Evolutionary conservation across 2,329 filamentous ascomycete genomes (phyloP).

Genomic region (Diaporthe batatas): DNA sequence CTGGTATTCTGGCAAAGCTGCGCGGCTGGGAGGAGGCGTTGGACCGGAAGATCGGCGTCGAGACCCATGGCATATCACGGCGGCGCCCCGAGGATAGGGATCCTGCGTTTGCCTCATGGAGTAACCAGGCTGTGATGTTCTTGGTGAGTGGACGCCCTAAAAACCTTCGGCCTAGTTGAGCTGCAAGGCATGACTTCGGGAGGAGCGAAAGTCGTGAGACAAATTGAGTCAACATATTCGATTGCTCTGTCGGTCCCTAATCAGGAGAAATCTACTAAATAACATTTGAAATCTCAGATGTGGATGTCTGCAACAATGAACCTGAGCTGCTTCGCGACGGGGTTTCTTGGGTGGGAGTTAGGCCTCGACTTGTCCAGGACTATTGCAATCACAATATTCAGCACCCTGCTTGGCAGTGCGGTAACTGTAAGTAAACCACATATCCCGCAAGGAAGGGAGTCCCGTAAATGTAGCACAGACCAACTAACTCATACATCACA

Average conservation of each 20-base stretch:
- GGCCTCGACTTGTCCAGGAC: conserved; percentile 60
- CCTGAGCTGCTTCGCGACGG: conserved; percentile 63
- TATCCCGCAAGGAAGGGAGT: neutral
- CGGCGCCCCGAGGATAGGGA: conserved; percentile 59
- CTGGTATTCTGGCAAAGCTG: conserved; percentile 53
- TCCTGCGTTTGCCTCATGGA: conserved; percentile 53
- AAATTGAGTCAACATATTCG: neutral
- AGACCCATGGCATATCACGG: conserved; percentile 60
- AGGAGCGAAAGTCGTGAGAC: too few species aligned
- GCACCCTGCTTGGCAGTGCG: conserved; percentile 58
- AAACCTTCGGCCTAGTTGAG: neutral
- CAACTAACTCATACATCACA: neutral
- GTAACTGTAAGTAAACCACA: conserved; percentile 49
- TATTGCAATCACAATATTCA: conserved; percentile 60
- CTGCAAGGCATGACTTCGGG: neutral
- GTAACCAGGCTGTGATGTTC: conserved; percentile 62
- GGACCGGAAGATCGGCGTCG: conserved; percentile 62
- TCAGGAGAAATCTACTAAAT: neutral
- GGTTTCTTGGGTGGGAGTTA: conserved; percentile 64
- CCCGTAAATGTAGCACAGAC: too few species aligned
- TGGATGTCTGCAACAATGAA: conserved; percentile 67
- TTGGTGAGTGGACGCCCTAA: conserved; percentile 44
- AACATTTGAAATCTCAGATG: conserved; percentile 49
- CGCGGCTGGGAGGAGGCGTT: conserved; percentile 58
- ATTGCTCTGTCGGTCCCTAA: neutral